These are phyloP conservation scores for Mycosarcoma mackinlayi DNA, from an alignment of 1,284 basidiomycete genomes.

Conservation along the genomic window DNA sequence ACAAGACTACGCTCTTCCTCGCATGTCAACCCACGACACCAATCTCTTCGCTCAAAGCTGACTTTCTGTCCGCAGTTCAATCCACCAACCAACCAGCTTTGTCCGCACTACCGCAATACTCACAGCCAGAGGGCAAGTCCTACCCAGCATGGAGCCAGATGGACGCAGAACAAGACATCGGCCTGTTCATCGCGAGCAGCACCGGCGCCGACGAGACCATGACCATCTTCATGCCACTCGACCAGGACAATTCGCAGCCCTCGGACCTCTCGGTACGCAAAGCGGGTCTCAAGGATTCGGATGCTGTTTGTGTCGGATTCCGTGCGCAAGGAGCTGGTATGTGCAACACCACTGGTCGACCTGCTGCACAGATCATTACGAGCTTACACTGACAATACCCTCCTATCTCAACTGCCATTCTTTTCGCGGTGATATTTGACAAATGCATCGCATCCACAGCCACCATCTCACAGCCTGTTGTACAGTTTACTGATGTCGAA, in stretches of 20 bases:
- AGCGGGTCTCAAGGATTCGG: constrained; percentile 45
- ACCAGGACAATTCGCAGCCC: constrained; percentile 14
- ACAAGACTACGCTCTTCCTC: constrained; percentile 45
- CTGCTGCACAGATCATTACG: too few species aligned
- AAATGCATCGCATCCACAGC: too few species aligned
- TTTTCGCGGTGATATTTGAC: too few species aligned
- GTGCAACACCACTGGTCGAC: constrained; percentile 1
- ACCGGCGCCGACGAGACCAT: constrained; percentile 28
- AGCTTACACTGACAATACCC: not conserved
- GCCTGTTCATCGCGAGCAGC: constrained; percentile 38
- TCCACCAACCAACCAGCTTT: constrained; percentile 35
- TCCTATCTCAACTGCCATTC: not conserved
- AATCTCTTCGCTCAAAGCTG: constrained; percentile 24
- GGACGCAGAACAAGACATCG: constrained; percentile 29
- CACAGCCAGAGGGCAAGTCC: constrained; percentile 29
- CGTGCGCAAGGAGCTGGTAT: constrained; percentile 36
- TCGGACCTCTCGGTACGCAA: constrained; percentile 32
- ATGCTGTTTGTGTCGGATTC: constrained; percentile 42
- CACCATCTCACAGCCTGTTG: constrained; percentile 42
- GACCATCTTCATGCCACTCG: constrained; percentile 46
- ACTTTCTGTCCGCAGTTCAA: constrained; percentile 28
- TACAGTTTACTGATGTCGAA: constrained; percentile 40
- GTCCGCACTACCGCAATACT: constrained; percentile 17
- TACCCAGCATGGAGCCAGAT: constrained; percentile 34
- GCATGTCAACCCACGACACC: constrained; percentile 30